Evolutionary conservation across 768 basidiomycete genomes (phyloP).

Genomic region (Tubosaeta brunneosetosa): DNA sequence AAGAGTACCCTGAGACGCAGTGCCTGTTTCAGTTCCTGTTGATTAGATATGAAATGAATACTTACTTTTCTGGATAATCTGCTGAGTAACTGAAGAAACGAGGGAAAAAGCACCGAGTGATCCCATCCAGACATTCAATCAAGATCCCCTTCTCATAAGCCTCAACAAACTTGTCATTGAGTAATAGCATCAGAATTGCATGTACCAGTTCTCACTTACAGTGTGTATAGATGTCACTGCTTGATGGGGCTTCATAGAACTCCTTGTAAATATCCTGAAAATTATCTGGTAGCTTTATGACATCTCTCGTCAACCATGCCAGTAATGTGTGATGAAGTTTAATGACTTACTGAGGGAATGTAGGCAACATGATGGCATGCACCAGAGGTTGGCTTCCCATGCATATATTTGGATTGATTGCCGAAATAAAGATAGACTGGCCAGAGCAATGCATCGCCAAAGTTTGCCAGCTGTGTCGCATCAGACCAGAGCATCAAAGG

Average conservation of each 20-base stretch:
- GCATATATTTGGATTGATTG: constrained; percentile 16
- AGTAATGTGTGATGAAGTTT: too few relatives aligned
- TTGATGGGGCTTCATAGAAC: not conserved
- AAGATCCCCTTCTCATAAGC: not conserved
- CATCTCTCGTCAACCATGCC: too few relatives aligned
- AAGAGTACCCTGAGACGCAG: not conserved
- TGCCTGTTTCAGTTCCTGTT: too few relatives aligned
- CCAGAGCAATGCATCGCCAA: constrained; percentile 28
- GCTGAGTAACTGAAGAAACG: not conserved
- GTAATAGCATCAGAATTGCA: not conserved
- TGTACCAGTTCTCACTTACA: constrained; percentile 5
- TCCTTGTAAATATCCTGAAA: constrained; percentile 7
- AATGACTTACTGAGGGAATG: constrained; percentile 1
- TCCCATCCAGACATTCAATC: not conserved
- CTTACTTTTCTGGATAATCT: constrained; percentile 9
- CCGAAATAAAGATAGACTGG: constrained; percentile 22
- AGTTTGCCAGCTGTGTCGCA: constrained; percentile 20
- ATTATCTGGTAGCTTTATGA: constrained; percentile 4
- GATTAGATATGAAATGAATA: not conserved
- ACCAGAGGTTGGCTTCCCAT: not conserved
- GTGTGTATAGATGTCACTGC: not conserved
- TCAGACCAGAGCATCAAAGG: constrained; percentile 25
- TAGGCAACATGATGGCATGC: constrained; percentile 16
- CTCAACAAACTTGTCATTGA: not conserved
- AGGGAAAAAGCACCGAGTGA: not conserved